Evolutionary conservation across 2,329 filamentous ascomycete species (phyloP).

Genomic region (Phoma herbarum): DNA sequence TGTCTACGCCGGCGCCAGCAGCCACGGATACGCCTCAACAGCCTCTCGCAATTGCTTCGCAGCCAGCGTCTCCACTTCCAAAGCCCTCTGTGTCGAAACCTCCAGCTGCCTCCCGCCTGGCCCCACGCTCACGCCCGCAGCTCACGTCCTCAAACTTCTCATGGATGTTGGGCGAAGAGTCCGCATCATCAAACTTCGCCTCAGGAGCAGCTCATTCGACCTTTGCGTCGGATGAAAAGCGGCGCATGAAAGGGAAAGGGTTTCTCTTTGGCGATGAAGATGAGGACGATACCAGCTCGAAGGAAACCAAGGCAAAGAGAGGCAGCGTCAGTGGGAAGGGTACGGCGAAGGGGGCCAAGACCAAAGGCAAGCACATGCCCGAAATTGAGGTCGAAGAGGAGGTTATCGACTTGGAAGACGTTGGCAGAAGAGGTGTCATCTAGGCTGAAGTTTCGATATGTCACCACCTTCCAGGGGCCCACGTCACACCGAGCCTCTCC

Average conservation of each 20-base stretch:
- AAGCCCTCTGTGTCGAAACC: slow-evolving; percentile 20
- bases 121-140: slow-evolving; percentile 65
- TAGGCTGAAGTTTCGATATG: slow-evolving; percentile 16
- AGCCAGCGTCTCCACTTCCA: slow-evolving; percentile 30
- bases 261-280: slow-evolving; percentile 55
- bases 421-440: slow-evolving; percentile 44
- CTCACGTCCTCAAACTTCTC: slow-evolving; percentile 79
- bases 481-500: slow-evolving; percentile 7
- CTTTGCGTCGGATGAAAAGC: slow-evolving; percentile 48
- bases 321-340: slow-evolving; percentile 34
- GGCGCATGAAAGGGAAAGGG: slow-evolving; percentile 49
- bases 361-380: slow-evolving; percentile 34
- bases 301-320: slow-evolving; percentile 32
- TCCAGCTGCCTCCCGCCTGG: slow-evolving; percentile 39
- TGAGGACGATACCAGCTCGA: slow-evolving; percentile 36
- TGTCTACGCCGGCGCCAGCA: slow-evolving; percentile 12
- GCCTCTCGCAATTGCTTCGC: slow-evolving; percentile 21
- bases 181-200: slow-evolving; percentile 45
- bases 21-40: slow-evolving; percentile 7
- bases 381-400: slow-evolving; percentile 47
- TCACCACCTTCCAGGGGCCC: background rate
- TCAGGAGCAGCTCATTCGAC: slow-evolving; percentile 46
- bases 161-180: slow-evolving; percentile 71
- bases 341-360: slow-evolving; percentile 26
- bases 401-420: slow-evolving; percentile 49